Base-by-base conservation (phyloP, 257 asterid species). In the Fraxinus quadrangulata region DNA sequence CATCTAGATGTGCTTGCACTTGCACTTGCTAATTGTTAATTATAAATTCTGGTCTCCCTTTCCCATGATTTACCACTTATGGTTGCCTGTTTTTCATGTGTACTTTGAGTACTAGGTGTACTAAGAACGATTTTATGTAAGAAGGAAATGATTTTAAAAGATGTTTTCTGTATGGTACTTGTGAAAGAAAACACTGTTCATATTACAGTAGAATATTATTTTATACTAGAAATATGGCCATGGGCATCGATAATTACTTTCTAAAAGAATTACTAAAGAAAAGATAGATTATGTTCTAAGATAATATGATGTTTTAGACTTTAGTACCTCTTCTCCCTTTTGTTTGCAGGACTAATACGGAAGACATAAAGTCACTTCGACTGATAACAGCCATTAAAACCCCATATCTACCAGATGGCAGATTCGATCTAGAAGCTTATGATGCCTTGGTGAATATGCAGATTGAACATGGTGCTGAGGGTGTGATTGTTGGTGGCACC, bases 351-450 rank as follows among this genome's bases (percentile, higher is more conserved):
- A 90, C 95, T 34, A 90, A 80, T 75, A 89, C 90, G 0, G 95
- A 90, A 73, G 96, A 89, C 73, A 89, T 94, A 80, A 92, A 90
- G 85, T 71, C 92, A 0, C 92, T 94, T 70, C 83, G 97, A 77
- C 77, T 94, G 75, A 88, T 94, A 65, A 94, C 95, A 9, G 96
- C 98, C 79, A 83, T 94, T 47, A 94, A 94, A 79, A 94, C 97
- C 75, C 96, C 97, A 51, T 94, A 94, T 81, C 81, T 94, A 39
- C 96, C 98, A 0, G 97, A 92, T 81, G 98, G 97, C 39, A 85
- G 98, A 78, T 94, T 94, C 34, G 97, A 94, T 85, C 88, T 94
- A 34, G 97, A 88, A 84, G 97, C 98, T 67, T 93, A 91, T 65
- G 97, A 93, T 74, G 79, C 90, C 65, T 77, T 94, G 13, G 87